phyloP scores from a whole-genome alignment of 202 grass and related monocot genomes.

The Sporobolus alterniflorus region DNA sequence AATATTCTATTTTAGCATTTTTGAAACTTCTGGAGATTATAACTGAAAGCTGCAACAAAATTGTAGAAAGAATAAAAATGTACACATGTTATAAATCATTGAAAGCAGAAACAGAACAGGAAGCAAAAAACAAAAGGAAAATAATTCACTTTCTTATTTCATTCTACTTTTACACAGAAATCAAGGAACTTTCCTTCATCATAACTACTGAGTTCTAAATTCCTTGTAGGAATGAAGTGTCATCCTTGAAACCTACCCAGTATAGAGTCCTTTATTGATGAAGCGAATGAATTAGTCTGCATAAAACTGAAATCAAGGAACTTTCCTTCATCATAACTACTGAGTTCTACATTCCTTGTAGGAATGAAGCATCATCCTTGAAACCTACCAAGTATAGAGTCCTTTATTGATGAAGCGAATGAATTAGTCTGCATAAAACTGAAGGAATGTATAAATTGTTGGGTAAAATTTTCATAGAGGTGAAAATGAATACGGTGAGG shows the following conservation, averaged over 20 bases:
- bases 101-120: not conserved
- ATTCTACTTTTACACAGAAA: not conserved
- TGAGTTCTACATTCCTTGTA: not conserved
- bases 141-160: not conserved
- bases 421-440: too few species aligned
- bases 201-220: not conserved
- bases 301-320: too few species aligned
- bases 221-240: not conserved
- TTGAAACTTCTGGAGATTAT: conserved; percentile 4
- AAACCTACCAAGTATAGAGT: not conserved
- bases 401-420: too few species aligned
- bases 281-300: too few species aligned
- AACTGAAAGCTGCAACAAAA: not conserved
- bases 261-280: too few species aligned
- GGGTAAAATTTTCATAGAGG: too few species aligned
- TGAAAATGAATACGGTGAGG: too few species aligned
- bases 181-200: not conserved
- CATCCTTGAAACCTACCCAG: not conserved
- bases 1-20: conserved; percentile 13
- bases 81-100: not conserved
- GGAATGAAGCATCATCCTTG: not conserved
- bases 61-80: not conserved
- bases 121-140: too few species aligned
- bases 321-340: not conserved
- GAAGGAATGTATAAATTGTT: too few species aligned